phyloP scores from a whole-genome alignment of 2,329 filamentous ascomycete species.

The Verticillium dahliae region DNA sequence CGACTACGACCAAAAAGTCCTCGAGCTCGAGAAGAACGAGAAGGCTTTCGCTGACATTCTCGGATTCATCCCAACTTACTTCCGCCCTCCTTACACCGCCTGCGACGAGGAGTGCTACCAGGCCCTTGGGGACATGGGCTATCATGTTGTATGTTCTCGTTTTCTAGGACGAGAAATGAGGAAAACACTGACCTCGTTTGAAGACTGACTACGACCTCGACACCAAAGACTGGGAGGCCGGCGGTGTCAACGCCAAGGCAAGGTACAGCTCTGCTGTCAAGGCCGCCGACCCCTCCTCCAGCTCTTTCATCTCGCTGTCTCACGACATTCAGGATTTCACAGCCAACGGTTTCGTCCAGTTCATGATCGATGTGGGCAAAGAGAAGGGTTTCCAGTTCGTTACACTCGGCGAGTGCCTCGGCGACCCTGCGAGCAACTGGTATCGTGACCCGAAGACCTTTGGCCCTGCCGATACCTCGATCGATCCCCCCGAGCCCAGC shows the following conservation, averaged over 20 bases:
- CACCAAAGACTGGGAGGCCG: slow-evolving; percentile 22
- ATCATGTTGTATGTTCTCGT: slow-evolving; percentile 22
- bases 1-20: slow-evolving; percentile 21
- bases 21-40: slow-evolving; percentile 38
- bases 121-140: slow-evolving; percentile 21
- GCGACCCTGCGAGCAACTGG: slow-evolving; percentile 37
- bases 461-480: slow-evolving; percentile 2
- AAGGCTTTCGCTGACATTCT: slow-evolving; percentile 34
- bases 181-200: background rate
- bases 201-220: slow-evolving; percentile 22
- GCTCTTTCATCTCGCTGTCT: slow-evolving; percentile 22
- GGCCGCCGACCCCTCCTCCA: slow-evolving; percentile 7
- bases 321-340: slow-evolving; percentile 41
- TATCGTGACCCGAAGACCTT: slow-evolving; percentile 29
- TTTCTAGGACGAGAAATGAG: no score
- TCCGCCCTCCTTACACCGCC: slow-evolving; percentile 31
- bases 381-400: slow-evolving; percentile 33
- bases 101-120: slow-evolving; percentile 16
- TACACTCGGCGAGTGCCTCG: slow-evolving; percentile 39
- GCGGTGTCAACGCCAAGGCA: slow-evolving; percentile 16
- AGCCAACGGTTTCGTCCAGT: slow-evolving; percentile 34
- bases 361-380: slow-evolving; percentile 33
- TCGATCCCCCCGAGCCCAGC: background rate
- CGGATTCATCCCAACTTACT: slow-evolving; percentile 39
- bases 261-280: slow-evolving; percentile 21